phyloP scores from a whole-genome alignment of 768 basidiomycete species.

The Holtermannia corniformis region DNA sequence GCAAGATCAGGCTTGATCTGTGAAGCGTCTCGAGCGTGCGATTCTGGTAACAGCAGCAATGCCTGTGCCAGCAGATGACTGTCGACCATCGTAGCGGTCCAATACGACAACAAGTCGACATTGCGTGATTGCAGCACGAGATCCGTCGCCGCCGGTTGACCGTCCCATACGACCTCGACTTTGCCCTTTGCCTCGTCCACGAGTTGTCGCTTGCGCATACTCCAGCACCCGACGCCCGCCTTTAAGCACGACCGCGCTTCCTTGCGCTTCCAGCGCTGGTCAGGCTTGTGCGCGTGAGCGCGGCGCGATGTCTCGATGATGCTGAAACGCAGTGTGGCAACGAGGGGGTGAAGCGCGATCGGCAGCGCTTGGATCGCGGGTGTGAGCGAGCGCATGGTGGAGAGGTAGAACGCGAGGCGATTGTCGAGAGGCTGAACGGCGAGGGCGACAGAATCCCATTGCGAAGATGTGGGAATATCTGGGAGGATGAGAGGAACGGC shows the following conservation, averaged over 20 bases:
- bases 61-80: constrained; percentile 28
- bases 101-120: constrained; percentile 24
- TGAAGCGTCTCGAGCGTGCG: not conserved
- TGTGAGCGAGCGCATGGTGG: constrained; percentile 10
- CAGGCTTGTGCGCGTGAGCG: constrained; percentile 1
- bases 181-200: not conserved
- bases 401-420: constrained; percentile 21
- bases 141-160: not conserved
- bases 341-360: constrained; percentile 17
- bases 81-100: constrained; percentile 21
- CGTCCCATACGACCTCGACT: not conserved
- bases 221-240: constrained; percentile 13
- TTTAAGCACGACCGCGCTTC: constrained; percentile 23
- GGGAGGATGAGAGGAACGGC: constrained; percentile 8
- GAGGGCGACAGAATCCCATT: not conserved
- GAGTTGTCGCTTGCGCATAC: constrained; percentile 11
- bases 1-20: not conserved
- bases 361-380: constrained; percentile 17
- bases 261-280: constrained; percentile 10
- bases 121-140: constrained; percentile 29
- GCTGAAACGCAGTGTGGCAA: constrained; percentile 18
- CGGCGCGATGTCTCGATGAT: constrained; percentile 13
- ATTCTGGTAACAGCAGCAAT: constrained; percentile 22
- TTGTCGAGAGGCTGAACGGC: constrained; percentile 15
- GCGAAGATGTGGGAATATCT: not conserved